These are phyloP conservation scores for Botrytis hyacinthi DNA, from an alignment of 2,329 filamentous ascomycete genomes.

Conservation along the genomic window DNA sequence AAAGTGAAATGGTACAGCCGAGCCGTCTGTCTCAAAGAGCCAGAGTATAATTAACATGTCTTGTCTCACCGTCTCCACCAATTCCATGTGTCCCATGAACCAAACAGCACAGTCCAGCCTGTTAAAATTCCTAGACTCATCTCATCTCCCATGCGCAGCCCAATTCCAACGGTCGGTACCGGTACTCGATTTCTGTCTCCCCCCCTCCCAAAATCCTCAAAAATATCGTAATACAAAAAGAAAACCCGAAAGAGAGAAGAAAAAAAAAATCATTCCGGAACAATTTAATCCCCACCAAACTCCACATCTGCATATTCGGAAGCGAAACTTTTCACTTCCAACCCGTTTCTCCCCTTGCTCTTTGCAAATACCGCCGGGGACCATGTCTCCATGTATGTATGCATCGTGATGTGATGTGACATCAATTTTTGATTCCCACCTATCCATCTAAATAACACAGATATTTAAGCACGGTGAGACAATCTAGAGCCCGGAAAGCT, in stretches of 20 bases:
- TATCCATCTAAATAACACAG: neutral
- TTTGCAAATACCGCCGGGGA: neutral
- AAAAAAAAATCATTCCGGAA: neutral
- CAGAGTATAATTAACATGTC: neutral
- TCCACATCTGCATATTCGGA: neutral
- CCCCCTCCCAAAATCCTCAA: neutral
- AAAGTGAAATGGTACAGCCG: neutral
- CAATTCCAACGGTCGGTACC: conserved; percentile 1
- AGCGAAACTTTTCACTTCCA: neutral
- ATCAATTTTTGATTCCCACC: neutral
- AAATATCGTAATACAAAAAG: neutral
- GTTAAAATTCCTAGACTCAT: neutral
- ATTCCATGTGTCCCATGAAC: neutral
- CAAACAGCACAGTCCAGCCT: neutral
- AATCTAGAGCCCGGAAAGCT: neutral
- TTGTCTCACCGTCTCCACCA: neutral
- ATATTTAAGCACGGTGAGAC: neutral
- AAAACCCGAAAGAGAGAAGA: neutral
- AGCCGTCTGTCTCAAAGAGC: neutral
- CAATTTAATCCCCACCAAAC: neutral
- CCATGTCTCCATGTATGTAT: neutral
- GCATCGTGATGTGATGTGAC: conserved; percentile 11
- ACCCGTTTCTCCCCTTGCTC: neutral
- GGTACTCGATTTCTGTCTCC: neutral
- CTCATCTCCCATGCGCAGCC: neutral